Evolutionary conservation across 371 early-diverging fungal genomes (phyloP).

Genomic region (Mortierella sp.): DNA sequence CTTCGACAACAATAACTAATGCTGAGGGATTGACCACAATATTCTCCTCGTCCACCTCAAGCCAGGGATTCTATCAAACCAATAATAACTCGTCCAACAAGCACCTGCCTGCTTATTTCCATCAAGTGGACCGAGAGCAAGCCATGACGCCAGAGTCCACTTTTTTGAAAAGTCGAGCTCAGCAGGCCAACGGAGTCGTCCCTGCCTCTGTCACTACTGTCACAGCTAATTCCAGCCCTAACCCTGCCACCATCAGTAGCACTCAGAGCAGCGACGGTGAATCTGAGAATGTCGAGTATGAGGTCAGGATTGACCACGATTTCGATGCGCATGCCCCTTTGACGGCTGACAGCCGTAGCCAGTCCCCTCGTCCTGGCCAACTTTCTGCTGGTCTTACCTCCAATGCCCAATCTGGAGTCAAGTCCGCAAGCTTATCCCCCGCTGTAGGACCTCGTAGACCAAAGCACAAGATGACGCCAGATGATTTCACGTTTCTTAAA

Average conservation of each 20-base stretch:
- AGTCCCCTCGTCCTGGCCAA: constrained; percentile 42
- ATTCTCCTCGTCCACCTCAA: constrained; percentile 11
- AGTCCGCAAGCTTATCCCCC: constrained; percentile 48
- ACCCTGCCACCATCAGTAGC: not conserved
- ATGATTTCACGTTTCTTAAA: constrained; percentile 91
- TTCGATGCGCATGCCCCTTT: constrained; percentile 46
- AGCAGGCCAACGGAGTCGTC: not conserved
- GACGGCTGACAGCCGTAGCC: constrained; percentile 38
- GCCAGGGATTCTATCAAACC: constrained; percentile 26
- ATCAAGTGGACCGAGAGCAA: constrained; percentile 51
- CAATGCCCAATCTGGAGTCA: constrained; percentile 15
- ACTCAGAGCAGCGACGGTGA: constrained; percentile 22
- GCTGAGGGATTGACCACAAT: constrained; percentile 8
- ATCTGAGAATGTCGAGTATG: constrained; percentile 46
- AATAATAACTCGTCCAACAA: constrained; percentile 41
- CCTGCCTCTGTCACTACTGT: not conserved
- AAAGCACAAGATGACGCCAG: constrained; percentile 78
- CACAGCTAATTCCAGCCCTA: not conserved
- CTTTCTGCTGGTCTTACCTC: not conserved
- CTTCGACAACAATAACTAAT: constrained; percentile 7
- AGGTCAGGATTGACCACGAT: constrained; percentile 53
- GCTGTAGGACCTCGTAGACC: constrained; percentile 39
- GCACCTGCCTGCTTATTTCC: constrained; percentile 47
- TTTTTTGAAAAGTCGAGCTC: constrained; percentile 24
- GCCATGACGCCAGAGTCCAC: constrained; percentile 50